These are phyloP conservation scores for Dothideomycetes sp. DNA, from an alignment of 2,329 filamentous ascomycete species.

Conservation along the genomic window DNA sequence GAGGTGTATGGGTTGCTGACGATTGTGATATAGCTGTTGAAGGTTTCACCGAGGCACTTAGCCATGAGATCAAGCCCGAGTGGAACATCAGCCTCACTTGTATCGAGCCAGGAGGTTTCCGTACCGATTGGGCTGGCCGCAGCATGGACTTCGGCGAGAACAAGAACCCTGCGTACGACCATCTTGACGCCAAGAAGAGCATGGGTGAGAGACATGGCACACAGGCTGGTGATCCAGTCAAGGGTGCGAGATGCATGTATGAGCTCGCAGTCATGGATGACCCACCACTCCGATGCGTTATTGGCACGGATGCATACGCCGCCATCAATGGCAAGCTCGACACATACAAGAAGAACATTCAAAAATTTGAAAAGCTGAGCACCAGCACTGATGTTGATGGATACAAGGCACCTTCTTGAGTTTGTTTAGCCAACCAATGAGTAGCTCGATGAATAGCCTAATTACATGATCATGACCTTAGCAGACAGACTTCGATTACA, in stretches of 20 bases:
- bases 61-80: constrained; percentile 35
- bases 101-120: constrained; percentile 39
- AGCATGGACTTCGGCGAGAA: constrained; percentile 39
- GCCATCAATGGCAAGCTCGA: constrained; percentile 44
- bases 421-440: too few species aligned
- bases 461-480: too few species aligned
- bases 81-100: constrained; percentile 39
- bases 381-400: constrained; percentile 41
- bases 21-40: too few species aligned
- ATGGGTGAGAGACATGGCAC: constrained; percentile 34
- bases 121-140: constrained; percentile 39
- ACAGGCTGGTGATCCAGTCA: constrained; percentile 42
- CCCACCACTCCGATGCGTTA: constrained; percentile 43
- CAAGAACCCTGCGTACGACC: constrained; percentile 39
- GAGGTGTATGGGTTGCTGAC: too few species aligned
- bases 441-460: too few species aligned
- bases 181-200: constrained; percentile 35
- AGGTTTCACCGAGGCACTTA: constrained; percentile 38
- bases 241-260: constrained; percentile 43
- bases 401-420: constrained; percentile 23
- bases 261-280: constrained; percentile 45
- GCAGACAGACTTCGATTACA: too few species aligned
- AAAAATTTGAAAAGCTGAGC: constrained; percentile 41
- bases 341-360: constrained; percentile 38
- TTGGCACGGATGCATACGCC: constrained; percentile 46